Conservation (phyloP, 2,329 filamentous ascomycete genomes). For the Ascochyta fabae region DNA sequence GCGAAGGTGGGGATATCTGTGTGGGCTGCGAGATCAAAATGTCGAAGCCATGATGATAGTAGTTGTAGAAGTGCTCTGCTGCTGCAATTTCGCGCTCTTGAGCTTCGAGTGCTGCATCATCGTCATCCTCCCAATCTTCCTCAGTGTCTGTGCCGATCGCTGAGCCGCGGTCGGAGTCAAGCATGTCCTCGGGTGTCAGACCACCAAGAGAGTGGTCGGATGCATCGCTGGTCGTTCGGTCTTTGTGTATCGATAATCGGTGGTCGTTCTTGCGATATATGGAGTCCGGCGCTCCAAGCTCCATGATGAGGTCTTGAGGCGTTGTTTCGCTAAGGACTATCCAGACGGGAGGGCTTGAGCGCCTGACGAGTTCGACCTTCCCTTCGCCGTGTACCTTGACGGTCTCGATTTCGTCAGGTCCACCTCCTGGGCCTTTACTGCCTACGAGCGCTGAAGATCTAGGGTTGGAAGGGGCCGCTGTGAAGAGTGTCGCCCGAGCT, state of each 20-base stretch:
- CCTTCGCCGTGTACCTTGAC: constrained; percentile 80
- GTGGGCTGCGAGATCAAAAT: constrained; percentile 83
- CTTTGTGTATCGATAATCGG: constrained; percentile 79
- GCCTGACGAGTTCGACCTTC: constrained; percentile 76
- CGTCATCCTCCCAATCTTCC: constrained; percentile 56
- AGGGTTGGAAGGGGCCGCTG: constrained; percentile 73
- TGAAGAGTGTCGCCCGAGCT: constrained; percentile 77
- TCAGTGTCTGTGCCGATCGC: constrained; percentile 48
- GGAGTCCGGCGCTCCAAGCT: constrained; percentile 90
- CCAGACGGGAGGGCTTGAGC: constrained; percentile 70
- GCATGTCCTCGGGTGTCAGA: constrained; percentile 38
- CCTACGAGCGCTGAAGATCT: constrained; percentile 70
- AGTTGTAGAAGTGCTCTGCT: constrained; percentile 88
- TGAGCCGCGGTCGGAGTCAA: constrained; percentile 44
- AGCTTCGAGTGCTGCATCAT: constrained; percentile 58
- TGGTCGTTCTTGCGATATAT: constrained; percentile 93
- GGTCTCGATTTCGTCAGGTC: constrained; percentile 87
- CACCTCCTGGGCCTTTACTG: constrained; percentile 74
- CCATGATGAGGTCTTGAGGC: constrained; percentile 87
- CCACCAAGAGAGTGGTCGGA: constrained; percentile 42
- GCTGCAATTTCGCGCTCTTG: constrained; percentile 66
- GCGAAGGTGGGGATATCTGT: constrained; percentile 52
- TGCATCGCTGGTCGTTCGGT: constrained; percentile 45
- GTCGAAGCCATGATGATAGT: constrained; percentile 95
- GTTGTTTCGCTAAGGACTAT: constrained; percentile 85